Base-by-base conservation (phyloP, 345 rosid genomes). In the Citrus cavaleriei region DNA sequence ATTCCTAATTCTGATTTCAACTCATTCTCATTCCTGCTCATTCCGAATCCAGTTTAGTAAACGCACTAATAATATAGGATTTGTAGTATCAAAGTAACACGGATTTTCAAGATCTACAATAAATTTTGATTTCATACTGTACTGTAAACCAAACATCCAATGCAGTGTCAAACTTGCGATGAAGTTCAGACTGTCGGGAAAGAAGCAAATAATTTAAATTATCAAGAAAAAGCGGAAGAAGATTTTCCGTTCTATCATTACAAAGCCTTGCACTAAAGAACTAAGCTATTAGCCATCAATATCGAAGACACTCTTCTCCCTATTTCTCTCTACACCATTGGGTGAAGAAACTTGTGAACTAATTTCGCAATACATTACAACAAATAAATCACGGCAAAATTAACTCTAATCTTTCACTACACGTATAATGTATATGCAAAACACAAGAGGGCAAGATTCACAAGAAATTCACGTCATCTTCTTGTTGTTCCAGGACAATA, bases 401-500 rank as follows among this genome's bases (percentile, higher is more conserved):
- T 37, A 60, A 24, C 32, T 34, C 49, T 1, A 35, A n/a, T 27
- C 2, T 19, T 5, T 24, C 54, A 18, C 35, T 14, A 7, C 18
- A 12, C 4, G 16, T 7, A 46, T 61, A 19, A 42, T 7, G 7
- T 6, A 12, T 27, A 40, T 19, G 27, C 28, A 62, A 74, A 42
- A 51, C 14, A 57, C 5, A 68, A 30, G 49, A 14, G 14, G 46
- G 69, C 13, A 54, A 25, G 34, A 57, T 55, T 83, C 82, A 93
- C 77, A 93, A 46, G 87, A 85, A 89, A 38, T 65, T 79, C 30
- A 89, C 74, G 73, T 93, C 95, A 13, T 74, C 74, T 75, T 81
- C 90, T 73, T 87, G 89, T 78, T 84, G 90, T 83, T 95, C 98
- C 55, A 93, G 87, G 72, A 88, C 83, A 71, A 93, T 77, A 27